Evolutionary conservation across 169 alveolate genomes (phyloP).

Genomic region (Plasmodium vivax): DNA sequence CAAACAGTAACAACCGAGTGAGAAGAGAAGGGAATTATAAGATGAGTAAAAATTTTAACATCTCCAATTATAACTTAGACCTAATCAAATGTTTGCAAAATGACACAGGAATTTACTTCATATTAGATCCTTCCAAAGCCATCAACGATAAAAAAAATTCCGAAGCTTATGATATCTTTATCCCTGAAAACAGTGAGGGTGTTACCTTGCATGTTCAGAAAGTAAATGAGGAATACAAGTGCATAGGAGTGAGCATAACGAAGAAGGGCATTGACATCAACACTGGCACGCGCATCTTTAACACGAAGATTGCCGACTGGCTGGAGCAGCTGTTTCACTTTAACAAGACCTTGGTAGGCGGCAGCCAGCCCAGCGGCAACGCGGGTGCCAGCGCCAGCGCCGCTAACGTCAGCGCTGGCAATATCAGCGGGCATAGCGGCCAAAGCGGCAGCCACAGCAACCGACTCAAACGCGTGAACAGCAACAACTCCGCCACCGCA

Average conservation of each 20-base stretch:
- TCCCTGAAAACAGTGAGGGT: constrained; percentile 69
- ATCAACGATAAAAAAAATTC: constrained; percentile 48
- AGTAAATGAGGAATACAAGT: constrained; percentile 66
- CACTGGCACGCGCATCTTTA: constrained; percentile 63
- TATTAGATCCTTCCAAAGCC: constrained; percentile 68
- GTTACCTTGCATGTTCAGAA: constrained; percentile 72
- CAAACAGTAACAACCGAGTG: not conserved
- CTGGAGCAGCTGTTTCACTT: constrained; percentile 57
- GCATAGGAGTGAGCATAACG: constrained; percentile 73
- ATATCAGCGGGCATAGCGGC: not conserved
- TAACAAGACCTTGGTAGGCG: constrained; percentile 22
- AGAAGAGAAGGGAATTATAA: not conserved
- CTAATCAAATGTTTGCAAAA: constrained; percentile 68
- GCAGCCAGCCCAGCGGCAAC: not conserved
- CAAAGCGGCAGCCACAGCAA: not conserved
- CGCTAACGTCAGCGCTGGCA: not conserved
- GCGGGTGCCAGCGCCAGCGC: not conserved
- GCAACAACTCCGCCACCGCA: constrained; percentile 17
- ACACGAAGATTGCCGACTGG: constrained; percentile 72
- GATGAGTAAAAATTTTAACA: constrained; percentile 56
- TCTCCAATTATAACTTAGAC: constrained; percentile 63
- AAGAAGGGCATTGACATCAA: constrained; percentile 59
- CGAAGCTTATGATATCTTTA: constrained; percentile 62
- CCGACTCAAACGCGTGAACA: constrained; percentile 1
- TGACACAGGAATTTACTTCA: constrained; percentile 68